These are phyloP conservation scores for Thermothelomyces thermophilus DNA, from an alignment of 2,329 filamentous ascomycete genomes.

Conservation along the genomic window DNA sequence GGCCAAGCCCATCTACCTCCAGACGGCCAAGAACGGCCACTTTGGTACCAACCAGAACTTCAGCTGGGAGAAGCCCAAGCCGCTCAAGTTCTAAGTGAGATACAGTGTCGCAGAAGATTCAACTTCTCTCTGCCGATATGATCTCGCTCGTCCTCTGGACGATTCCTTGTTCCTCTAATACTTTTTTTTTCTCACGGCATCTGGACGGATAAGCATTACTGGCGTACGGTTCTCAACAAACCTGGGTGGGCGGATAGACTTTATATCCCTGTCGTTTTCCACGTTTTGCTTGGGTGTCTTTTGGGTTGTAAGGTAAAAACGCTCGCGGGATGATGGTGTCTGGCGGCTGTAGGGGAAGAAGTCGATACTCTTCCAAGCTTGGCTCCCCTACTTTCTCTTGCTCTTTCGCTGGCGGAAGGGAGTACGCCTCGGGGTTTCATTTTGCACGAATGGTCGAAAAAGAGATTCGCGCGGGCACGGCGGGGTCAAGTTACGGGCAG, in stretches of 20 bases:
- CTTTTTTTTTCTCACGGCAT: conserved; percentile 19
- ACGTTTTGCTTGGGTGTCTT: conserved; percentile 14
- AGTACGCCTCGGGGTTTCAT: conserved; percentile 19
- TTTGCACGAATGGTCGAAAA: conserved; percentile 20
- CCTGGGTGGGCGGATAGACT: conserved; percentile 28
- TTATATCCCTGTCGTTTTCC: conserved; percentile 24
- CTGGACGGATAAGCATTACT: conserved; percentile 25
- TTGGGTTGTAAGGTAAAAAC: conserved; percentile 18
- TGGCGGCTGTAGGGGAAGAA: conserved; percentile 6
- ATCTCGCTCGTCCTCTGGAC: conserved; percentile 22
- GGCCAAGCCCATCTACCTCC: conserved; percentile 92
- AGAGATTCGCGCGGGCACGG: conserved; percentile 17
- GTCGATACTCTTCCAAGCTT: conserved; percentile 13
- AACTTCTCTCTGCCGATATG: conserved; percentile 28
- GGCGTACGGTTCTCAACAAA: conserved; percentile 35
- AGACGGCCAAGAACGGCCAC: conserved; percentile 99
- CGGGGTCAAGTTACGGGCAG: conserved; percentile 10
- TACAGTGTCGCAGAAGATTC: conserved; percentile 27
- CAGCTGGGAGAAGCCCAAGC: conserved; percentile 97
- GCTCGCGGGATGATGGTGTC: conserved; percentile 11
- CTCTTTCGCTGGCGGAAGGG: conserved; percentile 10
- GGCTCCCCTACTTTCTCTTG: conserved; percentile 13
- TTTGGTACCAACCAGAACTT: conserved; percentile 96
- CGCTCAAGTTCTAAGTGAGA: conserved; percentile 72
- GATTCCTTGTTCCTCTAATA: conserved; percentile 16